A percentile compares a stretch with the other conserved stretches of the same genome.
phyloP scores from a whole-genome alignment of 257 asterid genomes.

The Fraxinus pennsylvanica region DNA sequence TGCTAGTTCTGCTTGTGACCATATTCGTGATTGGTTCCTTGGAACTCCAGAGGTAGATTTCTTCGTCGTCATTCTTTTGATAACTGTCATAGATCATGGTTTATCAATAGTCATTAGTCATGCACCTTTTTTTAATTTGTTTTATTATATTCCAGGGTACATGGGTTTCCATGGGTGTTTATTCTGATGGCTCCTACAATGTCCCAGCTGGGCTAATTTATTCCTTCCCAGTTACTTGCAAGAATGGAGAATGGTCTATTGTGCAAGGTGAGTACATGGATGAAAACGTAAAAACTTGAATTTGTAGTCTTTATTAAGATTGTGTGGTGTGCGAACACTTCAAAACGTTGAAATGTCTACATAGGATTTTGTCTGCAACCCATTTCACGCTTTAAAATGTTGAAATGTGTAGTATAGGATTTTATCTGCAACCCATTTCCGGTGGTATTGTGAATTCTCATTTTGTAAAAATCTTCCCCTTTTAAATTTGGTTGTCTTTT shows the following conservation, averaged over 20 bases:
- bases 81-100: background rate
- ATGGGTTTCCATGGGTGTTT: conserved; percentile 96
- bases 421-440: background rate
- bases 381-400: background rate
- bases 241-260: conserved; percentile 89
- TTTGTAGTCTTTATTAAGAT: background rate
- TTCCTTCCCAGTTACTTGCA: conserved; percentile 93
- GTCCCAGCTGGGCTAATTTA: conserved; percentile 88
- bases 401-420: background rate
- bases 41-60: conserved; percentile 86
- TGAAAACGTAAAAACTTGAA: background rate
- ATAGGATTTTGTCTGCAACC: background rate
- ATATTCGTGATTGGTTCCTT: conserved; percentile 94
- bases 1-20: conserved; percentile 97
- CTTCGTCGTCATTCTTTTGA: background rate
- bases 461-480: background rate
- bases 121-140: conserved; percentile 3
- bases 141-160: conserved; percentile 59
- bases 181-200: conserved; percentile 90
- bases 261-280: conserved; percentile 69
- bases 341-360: background rate
- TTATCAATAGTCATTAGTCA: background rate
- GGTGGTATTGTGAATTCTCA: background rate
- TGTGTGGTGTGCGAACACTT: background rate
- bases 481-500: background rate